Base-by-base conservation (phyloP, 2,329 filamentous ascomycete species). In the Fusarium chlamydosporum region DNA sequence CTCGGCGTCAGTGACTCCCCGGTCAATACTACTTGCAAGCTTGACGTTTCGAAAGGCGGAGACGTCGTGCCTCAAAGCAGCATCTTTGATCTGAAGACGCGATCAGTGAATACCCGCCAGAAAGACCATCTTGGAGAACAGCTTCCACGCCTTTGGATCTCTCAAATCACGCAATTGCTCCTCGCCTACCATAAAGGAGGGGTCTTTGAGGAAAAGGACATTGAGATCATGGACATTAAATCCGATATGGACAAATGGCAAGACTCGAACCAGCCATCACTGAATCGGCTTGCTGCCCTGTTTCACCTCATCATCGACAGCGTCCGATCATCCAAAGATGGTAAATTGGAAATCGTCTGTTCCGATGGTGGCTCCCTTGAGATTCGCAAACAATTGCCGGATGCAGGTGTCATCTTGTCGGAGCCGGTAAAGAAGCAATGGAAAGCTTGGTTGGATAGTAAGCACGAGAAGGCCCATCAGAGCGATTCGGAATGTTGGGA, bases 71-170 rank as follows among this genome's bases (percentile, higher is more conserved):
- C 76, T 1, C 81, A 82, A 18, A 43, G 67, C 1, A 57, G 66
- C 3, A 40, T 83, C 15, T 82, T 84, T 46, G 82, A 84, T 34
- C 74, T 84, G 61, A 84, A 84, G 71, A 84, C 82, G 1, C 79
- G 82, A 27, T 78, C 74, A 20, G 55, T 68, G 7, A 46, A 35
- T 29, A 41, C 50, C 9, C 53, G 61, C 2, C 70, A 68, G n/a
- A 61, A 66, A 16, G 67, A 71, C 8, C 71, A 74, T 18, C 61
- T 82, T 0, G 74, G 61, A 12, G 68, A 78, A 6, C 78, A 83
- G 42, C 67, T 84, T 11, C 81, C 79, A 6, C 80, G 81, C 0
- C 72, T 84, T 10, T 84, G 82, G 82, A 58, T 80, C 2, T 58
- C 76, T 1, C 82, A 81, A 56, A 75, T 80, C 6, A 71, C 77